A percentile compares a stretch with the other conserved stretches of the same genome.
Evolutionary conservation across 176 grass and related monocot genomes (phyloP).

Genomic region (Alopecurus myosuroides): DNA sequence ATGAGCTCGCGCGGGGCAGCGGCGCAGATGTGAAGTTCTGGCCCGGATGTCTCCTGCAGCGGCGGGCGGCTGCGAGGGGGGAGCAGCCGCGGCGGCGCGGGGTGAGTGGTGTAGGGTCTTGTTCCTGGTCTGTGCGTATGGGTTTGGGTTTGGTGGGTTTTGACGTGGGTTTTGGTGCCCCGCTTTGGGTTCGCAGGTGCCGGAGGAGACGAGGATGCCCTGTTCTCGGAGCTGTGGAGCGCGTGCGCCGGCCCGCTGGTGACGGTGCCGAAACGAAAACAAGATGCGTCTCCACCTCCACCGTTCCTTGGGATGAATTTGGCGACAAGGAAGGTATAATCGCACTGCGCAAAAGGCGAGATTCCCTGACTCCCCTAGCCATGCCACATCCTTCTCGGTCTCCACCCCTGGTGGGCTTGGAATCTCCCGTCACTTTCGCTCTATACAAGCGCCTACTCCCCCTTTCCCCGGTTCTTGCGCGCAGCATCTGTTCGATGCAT

Average conservation of each 20-base stretch:
- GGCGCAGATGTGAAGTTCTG: constrained; percentile 49
- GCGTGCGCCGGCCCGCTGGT: constrained; percentile 92
- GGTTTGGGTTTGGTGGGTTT: constrained; percentile 6
- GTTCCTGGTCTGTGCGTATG: background rate
- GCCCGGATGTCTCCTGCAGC: background rate
- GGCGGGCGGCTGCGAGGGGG: constrained; percentile 15
- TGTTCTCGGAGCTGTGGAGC: constrained; percentile 84
- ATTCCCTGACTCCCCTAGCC: background rate
- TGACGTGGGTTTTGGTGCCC: constrained; percentile 19
- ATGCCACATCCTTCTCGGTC: background rate
- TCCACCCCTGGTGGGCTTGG: constrained; percentile 8
- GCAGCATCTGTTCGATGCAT: constrained; percentile 7
- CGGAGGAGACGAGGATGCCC: constrained; percentile 31
- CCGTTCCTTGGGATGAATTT: constrained; percentile 31
- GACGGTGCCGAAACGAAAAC: constrained; percentile 74
- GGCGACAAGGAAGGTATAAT: constrained; percentile 31
- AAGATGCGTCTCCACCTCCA: no score
- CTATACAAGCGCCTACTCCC: background rate
- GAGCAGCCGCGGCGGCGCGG: constrained; percentile 13
- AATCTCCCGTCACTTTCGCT: constrained; percentile 26
- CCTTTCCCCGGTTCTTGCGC: background rate
- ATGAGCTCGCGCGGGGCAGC: background rate
- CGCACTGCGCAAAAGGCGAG: constrained; percentile 3
- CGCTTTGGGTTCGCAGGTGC: constrained; percentile 15
- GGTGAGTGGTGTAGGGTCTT: background rate